Base-by-base conservation (phyloP, 345 rosid species). In the Euphorbia pulcherrima region DNA sequence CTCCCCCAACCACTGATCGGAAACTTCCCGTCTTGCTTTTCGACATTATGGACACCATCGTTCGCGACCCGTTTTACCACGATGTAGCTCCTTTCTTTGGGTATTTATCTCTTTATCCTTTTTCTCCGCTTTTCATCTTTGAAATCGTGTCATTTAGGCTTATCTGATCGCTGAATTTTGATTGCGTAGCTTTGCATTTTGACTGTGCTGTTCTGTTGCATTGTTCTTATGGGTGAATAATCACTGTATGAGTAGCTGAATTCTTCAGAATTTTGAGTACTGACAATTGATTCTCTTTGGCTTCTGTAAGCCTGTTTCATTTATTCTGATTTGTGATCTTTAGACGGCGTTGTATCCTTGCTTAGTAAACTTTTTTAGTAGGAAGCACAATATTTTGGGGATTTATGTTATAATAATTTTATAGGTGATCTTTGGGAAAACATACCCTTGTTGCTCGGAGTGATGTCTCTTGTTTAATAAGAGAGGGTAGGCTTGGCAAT, bases 41-140 rank as follows among this genome's bases (percentile, higher is more conserved):
- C 67, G 97, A 90, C 77, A 83, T 93, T 65, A 93, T 93, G 98
- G 97, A 90, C 86, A 93, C 97, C 40, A 79, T 90, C 60, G 98
- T 93, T 78, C 96, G 92, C 46, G 98, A 93, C 78, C 98, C 98
- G 48, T 92, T 88, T 77, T 86, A 86, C 81, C 83, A 86, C 13
- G 96, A 93, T 55, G 73, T 93, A 73, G 94, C 98, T 69, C 74
- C 86, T 40, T 92, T 90, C 81, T 92, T 92, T 50, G 83, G 95
- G 95, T 92, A 68, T 35, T 33, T 47, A 7, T 4, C 10, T 1
- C 27, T 24, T 23, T 23, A 29, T 27, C 18, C 23, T 18, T 48
- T 53, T 11, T 39, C 23, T n/a, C 54, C 13, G 13, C 47, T 29
- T 20, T 41, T 54, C 9, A 18, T 20, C 35, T 57, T 57, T 14